Percentiles rank a stretch among this genome's conserved stretches.
These are phyloP conservation scores for Nymphaea colorata DNA, from an alignment of 164 flowering plant genomes.

Conservation along the genomic window DNA sequence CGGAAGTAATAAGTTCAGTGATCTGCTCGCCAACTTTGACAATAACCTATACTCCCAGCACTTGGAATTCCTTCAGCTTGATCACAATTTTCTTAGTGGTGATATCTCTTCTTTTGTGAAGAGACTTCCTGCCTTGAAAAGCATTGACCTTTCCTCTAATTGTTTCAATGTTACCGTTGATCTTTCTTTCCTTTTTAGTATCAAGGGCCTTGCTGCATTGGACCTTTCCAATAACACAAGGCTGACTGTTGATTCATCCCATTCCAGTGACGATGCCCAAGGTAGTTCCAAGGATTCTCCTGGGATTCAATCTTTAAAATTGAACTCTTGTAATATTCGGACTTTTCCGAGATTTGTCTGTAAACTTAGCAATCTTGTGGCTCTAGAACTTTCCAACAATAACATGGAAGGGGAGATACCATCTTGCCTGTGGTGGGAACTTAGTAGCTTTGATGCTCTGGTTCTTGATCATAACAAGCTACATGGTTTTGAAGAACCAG, in stretches of 20 bases:
- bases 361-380: slow-evolving; percentile 15
- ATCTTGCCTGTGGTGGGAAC: slow-evolving; percentile 25
- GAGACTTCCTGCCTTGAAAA: slow-evolving; percentile 6
- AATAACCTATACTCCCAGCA: too few relatives aligned
- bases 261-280: neutral
- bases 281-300: slow-evolving; percentile 7
- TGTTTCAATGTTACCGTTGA: slow-evolving; percentile 19
- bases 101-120: slow-evolving; percentile 18
- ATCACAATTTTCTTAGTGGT: slow-evolving; percentile 23
- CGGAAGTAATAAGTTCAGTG: slow-evolving; percentile 21
- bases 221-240: slow-evolving; percentile 26
- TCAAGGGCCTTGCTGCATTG: slow-evolving; percentile 15
- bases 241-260: neutral
- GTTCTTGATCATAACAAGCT: slow-evolving; percentile 31
- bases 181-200: slow-evolving; percentile 3
- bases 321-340: slow-evolving; percentile 29
- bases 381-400: slow-evolving; percentile 39
- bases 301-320: slow-evolving; percentile 17
- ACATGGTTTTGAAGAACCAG: slow-evolving; percentile 30
- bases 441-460: neutral
- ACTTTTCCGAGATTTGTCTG: slow-evolving; percentile 21
- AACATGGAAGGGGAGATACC: slow-evolving; percentile 29
- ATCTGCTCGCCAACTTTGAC: slow-evolving; percentile 4
- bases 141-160: slow-evolving; percentile 23
- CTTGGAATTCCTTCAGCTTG: slow-evolving; percentile 13